Conservation (phyloP, 257 asterid species). For the Jacaranda mimosifolia region DNA sequence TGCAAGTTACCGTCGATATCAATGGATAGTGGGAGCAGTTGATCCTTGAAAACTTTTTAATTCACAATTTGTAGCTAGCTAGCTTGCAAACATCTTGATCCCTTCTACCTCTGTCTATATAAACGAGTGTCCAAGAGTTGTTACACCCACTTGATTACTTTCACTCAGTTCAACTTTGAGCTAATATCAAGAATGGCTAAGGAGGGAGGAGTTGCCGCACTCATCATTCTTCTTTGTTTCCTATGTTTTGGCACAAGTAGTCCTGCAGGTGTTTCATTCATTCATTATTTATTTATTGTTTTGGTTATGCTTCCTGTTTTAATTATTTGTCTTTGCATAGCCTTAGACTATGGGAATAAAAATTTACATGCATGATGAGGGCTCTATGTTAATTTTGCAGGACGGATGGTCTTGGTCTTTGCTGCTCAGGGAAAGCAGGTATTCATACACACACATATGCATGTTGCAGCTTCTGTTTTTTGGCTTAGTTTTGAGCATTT, state of each 20-base stretch:
- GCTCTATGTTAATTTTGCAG: constrained; percentile 24
- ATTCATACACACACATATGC: background rate
- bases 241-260: background rate
- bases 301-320: background rate
- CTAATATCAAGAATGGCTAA: constrained; percentile 22
- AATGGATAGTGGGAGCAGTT: constrained; percentile 29
- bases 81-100: background rate
- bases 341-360: background rate
- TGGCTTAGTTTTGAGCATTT: background rate
- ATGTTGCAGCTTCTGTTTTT: background rate
- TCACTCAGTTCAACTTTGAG: background rate
- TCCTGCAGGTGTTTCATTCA: background rate
- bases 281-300: background rate
- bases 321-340: background rate
- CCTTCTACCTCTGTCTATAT: constrained; percentile 21
- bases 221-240: constrained; percentile 25
- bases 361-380: background rate
- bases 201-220: background rate
- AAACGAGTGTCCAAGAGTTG: constrained; percentile 1
- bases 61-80: too few relatives aligned
- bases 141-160: background rate
- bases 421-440: constrained; percentile 35
- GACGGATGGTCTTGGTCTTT: constrained; percentile 25
- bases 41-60: background rate
- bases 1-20: background rate